phyloP scores from a whole-genome alignment of 257 asterid species.

The Gynochthodes officinalis region DNA sequence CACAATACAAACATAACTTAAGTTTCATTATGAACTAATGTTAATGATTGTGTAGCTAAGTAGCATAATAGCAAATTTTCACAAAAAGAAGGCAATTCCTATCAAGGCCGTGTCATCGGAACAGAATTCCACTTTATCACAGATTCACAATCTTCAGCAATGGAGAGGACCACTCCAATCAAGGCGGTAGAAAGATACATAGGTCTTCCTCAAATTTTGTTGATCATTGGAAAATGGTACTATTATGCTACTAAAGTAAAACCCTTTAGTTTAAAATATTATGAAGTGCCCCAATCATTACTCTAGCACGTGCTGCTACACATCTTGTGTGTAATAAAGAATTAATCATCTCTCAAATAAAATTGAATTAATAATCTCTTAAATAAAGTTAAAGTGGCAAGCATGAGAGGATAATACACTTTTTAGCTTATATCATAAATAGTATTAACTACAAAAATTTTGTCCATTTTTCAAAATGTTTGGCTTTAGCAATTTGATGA shows the following conservation, averaged over 20 bases:
- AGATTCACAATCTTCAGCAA: slow-evolving; percentile 12
- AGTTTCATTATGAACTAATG: neutral
- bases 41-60: neutral
- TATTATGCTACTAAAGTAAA: neutral
- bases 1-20: too few relatives aligned
- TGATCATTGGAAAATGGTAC: slow-evolving; percentile 3
- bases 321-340: neutral
- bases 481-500: too few relatives aligned
- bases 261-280: neutral
- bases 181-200: neutral
- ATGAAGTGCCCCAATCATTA: neutral
- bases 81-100: neutral
- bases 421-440: too few relatives aligned
- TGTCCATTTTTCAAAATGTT: too few relatives aligned
- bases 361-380: neutral
- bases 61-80: slow-evolving; percentile 1
- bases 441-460: too few relatives aligned
- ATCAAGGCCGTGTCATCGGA: slow-evolving; percentile 8
- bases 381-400: neutral
- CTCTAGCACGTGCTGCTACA: too few relatives aligned
- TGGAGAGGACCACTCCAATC: neutral
- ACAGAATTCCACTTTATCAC: slow-evolving; percentile 16
- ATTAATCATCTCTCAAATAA: too few relatives aligned
- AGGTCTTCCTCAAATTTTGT: neutral
- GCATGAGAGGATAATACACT: too few relatives aligned